These are phyloP conservation scores for Bombardia bombarda DNA, from an alignment of 495 filamentous ascomycete species.

Conservation along the genomic window DNA sequence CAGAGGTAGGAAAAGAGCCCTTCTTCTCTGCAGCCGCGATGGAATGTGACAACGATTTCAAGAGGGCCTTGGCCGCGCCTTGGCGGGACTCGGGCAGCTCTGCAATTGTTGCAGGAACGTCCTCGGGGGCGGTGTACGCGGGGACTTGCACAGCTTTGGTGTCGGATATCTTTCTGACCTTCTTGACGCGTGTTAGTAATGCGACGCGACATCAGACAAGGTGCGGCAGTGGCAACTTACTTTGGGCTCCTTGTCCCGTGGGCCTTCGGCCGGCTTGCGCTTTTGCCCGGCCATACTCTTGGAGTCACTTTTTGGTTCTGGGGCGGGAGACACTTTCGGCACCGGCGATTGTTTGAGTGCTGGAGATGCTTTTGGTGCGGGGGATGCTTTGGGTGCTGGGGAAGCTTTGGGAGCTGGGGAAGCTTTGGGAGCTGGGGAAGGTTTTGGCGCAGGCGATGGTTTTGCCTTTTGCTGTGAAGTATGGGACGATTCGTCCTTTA, in stretches of 20 bases:
- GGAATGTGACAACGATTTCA: constrained; percentile 33
- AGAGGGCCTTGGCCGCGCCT: constrained; percentile 31
- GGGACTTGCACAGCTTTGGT: constrained; percentile 24
- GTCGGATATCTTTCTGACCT: constrained; percentile 47
- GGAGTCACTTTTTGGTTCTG: constrained; percentile 32
- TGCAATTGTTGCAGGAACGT: constrained; percentile 29
- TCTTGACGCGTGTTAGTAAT: constrained; percentile 18
- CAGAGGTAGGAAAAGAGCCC: constrained; percentile 23
- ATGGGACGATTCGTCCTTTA: constrained; percentile 31
- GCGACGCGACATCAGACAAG: background rate
- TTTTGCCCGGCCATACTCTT: constrained; percentile 20
- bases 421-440: background rate
- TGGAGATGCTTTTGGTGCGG: constrained; percentile 5
- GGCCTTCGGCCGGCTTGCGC: constrained; percentile 40
- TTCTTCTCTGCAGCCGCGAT: constrained; percentile 37
- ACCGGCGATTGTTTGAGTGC: constrained; percentile 1
- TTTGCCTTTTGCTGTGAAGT: constrained; percentile 32
- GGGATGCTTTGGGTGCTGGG: constrained; percentile 3
- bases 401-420: constrained; percentile 23
- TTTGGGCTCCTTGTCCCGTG: constrained; percentile 25
- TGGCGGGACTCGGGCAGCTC: constrained; percentile 37
- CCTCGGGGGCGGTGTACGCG: constrained; percentile 29
- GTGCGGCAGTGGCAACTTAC: background rate
- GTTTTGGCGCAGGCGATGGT: constrained; percentile 28
- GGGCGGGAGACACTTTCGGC: constrained; percentile 13